phyloP scores from a whole-genome alignment of 73 alveolate genomes.

The Tetrahymena borealis region DNA sequence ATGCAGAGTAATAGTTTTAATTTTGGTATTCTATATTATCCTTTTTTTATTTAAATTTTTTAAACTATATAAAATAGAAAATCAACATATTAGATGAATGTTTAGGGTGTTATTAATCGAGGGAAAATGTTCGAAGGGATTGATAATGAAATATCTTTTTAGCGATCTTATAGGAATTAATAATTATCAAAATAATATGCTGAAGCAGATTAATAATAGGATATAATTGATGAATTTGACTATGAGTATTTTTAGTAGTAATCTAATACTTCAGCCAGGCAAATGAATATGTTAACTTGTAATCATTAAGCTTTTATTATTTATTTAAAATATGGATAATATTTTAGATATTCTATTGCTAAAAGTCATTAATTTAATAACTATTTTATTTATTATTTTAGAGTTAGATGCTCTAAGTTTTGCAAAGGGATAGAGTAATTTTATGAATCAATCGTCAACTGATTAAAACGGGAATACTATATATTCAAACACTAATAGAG shows the following conservation, averaged over 20 bases:
- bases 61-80: background rate
- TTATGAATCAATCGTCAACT: too few species aligned
- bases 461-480: background rate
- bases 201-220: background rate
- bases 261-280: background rate
- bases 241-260: background rate
- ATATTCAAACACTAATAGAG: background rate
- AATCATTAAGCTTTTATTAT: background rate
- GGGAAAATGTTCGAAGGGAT: background rate
- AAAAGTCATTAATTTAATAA: background rate
- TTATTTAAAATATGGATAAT: background rate
- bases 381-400: background rate
- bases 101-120: background rate
- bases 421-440: background rate
- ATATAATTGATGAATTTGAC: background rate
- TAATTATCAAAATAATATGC: background rate
- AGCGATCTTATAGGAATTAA: background rate
- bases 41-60: background rate
- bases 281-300: background rate
- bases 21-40: too few species aligned
- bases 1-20: background rate
- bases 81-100: background rate
- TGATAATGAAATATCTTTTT: background rate
- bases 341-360: background rate
- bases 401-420: background rate